Percentiles rank a stretch among this genome's conserved stretches.
Conservation (phyloP, 305 asterid species). For the Stenogyne calaminthoides region DNA sequence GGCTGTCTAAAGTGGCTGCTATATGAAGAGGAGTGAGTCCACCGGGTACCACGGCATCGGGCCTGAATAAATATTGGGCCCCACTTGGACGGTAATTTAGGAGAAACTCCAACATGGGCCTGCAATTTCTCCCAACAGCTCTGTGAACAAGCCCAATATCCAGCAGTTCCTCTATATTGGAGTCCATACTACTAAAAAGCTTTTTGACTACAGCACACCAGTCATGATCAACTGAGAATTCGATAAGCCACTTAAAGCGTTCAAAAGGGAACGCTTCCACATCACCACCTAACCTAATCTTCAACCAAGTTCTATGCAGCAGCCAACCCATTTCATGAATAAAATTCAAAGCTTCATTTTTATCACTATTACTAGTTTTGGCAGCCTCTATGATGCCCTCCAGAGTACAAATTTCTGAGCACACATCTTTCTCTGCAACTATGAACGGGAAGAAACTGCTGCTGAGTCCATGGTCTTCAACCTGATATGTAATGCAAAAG, state of each 20-base stretch:
- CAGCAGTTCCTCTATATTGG: conserved; percentile 45
- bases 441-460: conserved; percentile 98
- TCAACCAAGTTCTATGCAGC: conserved; percentile 65
- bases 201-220: conserved; percentile 90
- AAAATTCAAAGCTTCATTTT: conserved; percentile 72
- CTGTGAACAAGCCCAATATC: conserved; percentile 78
- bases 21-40: conserved; percentile 97
- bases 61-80: conserved; percentile 55
- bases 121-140: conserved; percentile 76
- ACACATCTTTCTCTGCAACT: conserved; percentile 88
- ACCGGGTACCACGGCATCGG: conserved; percentile 75
- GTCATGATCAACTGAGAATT: conserved; percentile 80
- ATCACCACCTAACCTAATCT: conserved; percentile 47
- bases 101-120: conserved; percentile 68
- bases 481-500: conserved; percentile 39
- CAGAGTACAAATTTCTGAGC: conserved; percentile 83
- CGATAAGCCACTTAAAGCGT: conserved; percentile 77
- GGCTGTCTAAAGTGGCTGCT: conserved; percentile 66
- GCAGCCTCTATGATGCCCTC: conserved; percentile 60
- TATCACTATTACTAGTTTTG: conserved; percentile 40
- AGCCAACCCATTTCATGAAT: conserved; percentile 97
- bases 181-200: conserved; percentile 61
- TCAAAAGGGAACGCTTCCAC: conserved; percentile 60
- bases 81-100: conserved; percentile 48
- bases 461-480: conserved; percentile 86